Percentiles rank a stretch among this genome's conserved stretches.
Conservation (phyloP, 2,329 filamentous ascomycete genomes). For the Alternaria brassicae region DNA sequence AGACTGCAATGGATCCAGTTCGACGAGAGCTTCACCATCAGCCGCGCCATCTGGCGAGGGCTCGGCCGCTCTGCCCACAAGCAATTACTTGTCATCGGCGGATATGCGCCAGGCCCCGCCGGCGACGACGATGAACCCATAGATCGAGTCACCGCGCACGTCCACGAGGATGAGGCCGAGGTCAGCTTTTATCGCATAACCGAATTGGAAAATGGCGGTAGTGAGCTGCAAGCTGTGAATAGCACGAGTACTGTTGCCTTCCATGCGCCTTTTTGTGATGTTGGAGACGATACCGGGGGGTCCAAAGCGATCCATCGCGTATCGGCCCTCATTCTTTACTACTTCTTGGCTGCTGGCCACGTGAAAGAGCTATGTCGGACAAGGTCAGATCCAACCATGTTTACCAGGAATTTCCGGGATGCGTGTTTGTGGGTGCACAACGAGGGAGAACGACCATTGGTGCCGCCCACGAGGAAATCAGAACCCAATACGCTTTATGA, state of each 20-base stretch:
- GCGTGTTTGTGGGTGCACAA: constrained; percentile 39
- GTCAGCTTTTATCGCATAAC: constrained; percentile 38
- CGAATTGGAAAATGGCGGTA: constrained; percentile 23
- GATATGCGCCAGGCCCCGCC: constrained; percentile 36
- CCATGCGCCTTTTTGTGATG: constrained; percentile 37
- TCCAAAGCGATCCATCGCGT: constrained; percentile 39
- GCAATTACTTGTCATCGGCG: constrained; percentile 38
- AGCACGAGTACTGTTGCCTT: constrained; percentile 39
- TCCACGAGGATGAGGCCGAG: constrained; percentile 37
- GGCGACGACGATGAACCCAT: constrained; percentile 30
- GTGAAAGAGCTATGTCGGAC: constrained; percentile 35
- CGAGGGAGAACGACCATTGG: constrained; percentile 28
- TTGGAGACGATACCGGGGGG: constrained; percentile 35
- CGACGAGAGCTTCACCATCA: constrained; percentile 36
- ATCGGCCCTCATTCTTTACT: constrained; percentile 36
- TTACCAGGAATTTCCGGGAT: constrained; percentile 38
- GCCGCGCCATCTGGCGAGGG: constrained; percentile 33
- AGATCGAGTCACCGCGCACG: constrained; percentile 36
- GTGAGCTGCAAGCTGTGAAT: constrained; percentile 33
- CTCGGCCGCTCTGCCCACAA: constrained; percentile 39
- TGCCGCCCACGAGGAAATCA: constrained; percentile 29
- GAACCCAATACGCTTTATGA: constrained; percentile 22
- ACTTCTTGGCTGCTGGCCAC: constrained; percentile 35
- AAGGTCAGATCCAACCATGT: constrained; percentile 36
- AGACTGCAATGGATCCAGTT: constrained; percentile 34